A percentile compares a stretch with the other conserved stretches of the same genome.
phyloP scores from a whole-genome alignment of 2,329 filamentous ascomycete genomes.

The Westerdykella sp. region DNA sequence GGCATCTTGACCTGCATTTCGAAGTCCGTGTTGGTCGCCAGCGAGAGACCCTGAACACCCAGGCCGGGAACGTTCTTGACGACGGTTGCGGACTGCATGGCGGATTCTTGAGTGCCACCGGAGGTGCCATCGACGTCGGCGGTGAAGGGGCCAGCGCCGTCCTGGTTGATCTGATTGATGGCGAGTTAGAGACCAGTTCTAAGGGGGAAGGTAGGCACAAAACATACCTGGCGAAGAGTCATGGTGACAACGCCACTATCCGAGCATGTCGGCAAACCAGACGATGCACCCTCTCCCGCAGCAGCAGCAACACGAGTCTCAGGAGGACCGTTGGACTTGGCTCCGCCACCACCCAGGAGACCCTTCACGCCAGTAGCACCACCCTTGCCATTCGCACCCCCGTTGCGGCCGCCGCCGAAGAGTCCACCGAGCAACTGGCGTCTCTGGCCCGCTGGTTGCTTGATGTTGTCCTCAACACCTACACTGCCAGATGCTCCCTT shows the following conservation, averaged over 20 bases:
- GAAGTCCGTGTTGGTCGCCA: constrained; percentile 56
- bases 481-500: constrained; percentile 24
- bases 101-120: constrained; percentile 54
- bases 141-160: constrained; percentile 59
- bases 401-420: constrained; percentile 25
- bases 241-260: constrained; percentile 57
- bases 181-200: constrained; percentile 1
- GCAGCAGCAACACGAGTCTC: constrained; percentile 52
- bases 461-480: constrained; percentile 30
- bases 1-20: constrained; percentile 60
- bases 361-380: constrained; percentile 27
- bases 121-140: constrained; percentile 59
- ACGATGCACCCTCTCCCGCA: constrained; percentile 48
- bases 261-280: constrained; percentile 54
- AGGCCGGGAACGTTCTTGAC: constrained; percentile 57
- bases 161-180: constrained; percentile 52
- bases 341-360: constrained; percentile 38
- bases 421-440: constrained; percentile 31
- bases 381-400: constrained; percentile 12
- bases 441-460: constrained; percentile 10
- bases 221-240: constrained; percentile 53
- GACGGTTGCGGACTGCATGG: constrained; percentile 56
- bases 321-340: constrained; percentile 42
- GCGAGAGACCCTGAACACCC: constrained; percentile 52
- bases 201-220: background rate